Conservation (phyloP, 495 filamentous ascomycete species). For the Trichoderma erinaceum region DNA sequence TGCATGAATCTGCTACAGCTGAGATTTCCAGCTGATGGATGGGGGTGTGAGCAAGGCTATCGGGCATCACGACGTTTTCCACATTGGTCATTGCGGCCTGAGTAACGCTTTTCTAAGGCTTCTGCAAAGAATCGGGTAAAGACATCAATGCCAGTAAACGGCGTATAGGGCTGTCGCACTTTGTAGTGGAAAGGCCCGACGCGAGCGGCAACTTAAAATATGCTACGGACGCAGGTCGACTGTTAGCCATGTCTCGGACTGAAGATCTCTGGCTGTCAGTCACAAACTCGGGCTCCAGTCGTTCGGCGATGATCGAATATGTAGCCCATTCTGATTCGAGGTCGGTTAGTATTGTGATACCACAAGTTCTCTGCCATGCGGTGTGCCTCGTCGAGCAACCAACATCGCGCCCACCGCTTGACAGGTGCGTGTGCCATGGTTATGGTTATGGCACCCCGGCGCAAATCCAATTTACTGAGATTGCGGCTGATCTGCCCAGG, state of each 20-base stretch:
- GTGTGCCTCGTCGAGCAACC: not conserved
- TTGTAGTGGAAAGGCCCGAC: not conserved
- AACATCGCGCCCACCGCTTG: not conserved
- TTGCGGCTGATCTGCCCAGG: slow-evolving; percentile 6
- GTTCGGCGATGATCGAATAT: not conserved
- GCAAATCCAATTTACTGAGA: not conserved
- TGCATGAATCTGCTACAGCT: not conserved
- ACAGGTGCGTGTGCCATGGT: not conserved
- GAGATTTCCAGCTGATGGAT: not conserved
- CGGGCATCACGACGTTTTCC: not conserved
- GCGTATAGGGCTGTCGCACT: not conserved
- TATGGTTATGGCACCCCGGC: not conserved
- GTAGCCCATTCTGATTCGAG: not conserved
- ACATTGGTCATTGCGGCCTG: not conserved
- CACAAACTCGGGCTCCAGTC: not conserved
- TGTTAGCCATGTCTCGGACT: not conserved
- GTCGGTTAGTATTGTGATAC: not conserved
- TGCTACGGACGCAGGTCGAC: too few species aligned
- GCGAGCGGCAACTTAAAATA: not conserved
- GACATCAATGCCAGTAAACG: not conserved
- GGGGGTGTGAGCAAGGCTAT: not conserved
- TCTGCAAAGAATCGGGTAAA: not conserved
- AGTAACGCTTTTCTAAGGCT: not conserved
- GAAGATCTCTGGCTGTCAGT: not conserved
- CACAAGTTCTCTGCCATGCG: not conserved